These are phyloP conservation scores for Neoboletus subvelutipes DNA, from an alignment of 768 basidiomycete genomes.

Conservation along the genomic window DNA sequence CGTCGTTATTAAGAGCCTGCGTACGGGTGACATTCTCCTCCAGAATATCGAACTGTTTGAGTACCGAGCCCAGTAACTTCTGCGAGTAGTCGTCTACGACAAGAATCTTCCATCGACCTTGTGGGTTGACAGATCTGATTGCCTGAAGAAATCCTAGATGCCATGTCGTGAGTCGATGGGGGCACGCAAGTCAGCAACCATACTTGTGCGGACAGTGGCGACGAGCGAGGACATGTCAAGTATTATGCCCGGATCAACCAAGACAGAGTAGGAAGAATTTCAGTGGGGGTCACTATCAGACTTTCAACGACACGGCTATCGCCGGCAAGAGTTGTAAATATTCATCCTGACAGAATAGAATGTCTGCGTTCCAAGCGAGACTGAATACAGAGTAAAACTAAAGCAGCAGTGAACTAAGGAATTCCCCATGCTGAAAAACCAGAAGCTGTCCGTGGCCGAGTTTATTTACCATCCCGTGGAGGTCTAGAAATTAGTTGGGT, in stretches of 20 bases:
- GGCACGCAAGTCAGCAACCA: slow-evolving; percentile 14
- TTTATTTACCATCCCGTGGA: slow-evolving; percentile 22
- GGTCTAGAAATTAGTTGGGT: slow-evolving; percentile 24
- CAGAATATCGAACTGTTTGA: slow-evolving; percentile 92
- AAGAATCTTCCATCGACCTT: slow-evolving; percentile 93
- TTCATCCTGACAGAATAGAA: neutral
- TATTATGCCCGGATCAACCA: neutral
- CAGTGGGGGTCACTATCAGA: neutral
- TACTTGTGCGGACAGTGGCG: slow-evolving; percentile 46
- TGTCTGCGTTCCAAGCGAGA: neutral
- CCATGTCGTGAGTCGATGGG: slow-evolving; percentile 1
- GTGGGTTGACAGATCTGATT: slow-evolving; percentile 83
- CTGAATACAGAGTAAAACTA: slow-evolving; percentile 13
- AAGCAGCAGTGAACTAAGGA: slow-evolving; percentile 1
- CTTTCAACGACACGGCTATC: slow-evolving; percentile 13
- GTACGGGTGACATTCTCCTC: slow-evolving; percentile 95
- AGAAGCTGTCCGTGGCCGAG: slow-evolving; percentile 13
- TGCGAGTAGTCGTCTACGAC: slow-evolving; percentile 94
- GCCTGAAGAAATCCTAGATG: slow-evolving; percentile 79
- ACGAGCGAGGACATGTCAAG: slow-evolving; percentile 45
- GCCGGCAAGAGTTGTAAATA: neutral
- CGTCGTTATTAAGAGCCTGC: slow-evolving; percentile 31
- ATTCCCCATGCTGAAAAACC: slow-evolving; percentile 10
- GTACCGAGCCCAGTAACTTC: slow-evolving; percentile 75
- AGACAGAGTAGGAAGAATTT: neutral